phyloP scores from a whole-genome alignment of 805 yeast genomes.

The Pichia nakasei region DNA sequence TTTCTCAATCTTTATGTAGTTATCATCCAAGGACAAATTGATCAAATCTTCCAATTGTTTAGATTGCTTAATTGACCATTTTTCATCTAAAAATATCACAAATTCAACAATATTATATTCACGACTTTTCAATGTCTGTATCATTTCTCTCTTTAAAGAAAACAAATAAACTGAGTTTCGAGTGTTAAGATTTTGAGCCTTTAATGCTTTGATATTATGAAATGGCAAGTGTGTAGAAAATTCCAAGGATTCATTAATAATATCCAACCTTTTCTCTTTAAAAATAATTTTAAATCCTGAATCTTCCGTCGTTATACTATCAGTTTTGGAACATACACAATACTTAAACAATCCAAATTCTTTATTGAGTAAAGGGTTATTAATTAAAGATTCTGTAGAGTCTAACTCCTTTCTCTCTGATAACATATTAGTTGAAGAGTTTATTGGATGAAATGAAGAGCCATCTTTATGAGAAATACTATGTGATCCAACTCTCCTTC shows the following conservation, averaged over 20 bases:
- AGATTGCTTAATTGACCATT: not conserved
- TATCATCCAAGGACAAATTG: not conserved
- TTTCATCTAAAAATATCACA: not conserved
- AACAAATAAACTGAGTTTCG: not conserved
- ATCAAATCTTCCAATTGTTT: not conserved
- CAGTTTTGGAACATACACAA: not conserved
- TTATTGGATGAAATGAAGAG: no score
- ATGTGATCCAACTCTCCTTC: no score
- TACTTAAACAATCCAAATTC: not conserved
- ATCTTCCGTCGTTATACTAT: not conserved
- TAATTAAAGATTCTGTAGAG: no score
- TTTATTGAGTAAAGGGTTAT: not conserved
- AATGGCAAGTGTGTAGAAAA: not conserved
- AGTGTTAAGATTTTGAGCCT: not conserved
- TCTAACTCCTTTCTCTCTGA: no score
- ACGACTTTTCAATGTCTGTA: not conserved
- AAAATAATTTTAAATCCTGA: not conserved
- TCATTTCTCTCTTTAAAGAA: not conserved
- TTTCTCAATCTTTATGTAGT: not conserved
- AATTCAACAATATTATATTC: not conserved
- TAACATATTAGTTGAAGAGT: no score
- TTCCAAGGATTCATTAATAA: not conserved
- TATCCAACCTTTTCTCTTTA: not conserved
- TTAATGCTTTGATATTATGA: conserved; percentile 1
- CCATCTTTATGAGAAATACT: no score